phyloP scores from a whole-genome alignment of 2,329 filamentous ascomycete species.

The Paecilomyces dactylethromorphus region DNA sequence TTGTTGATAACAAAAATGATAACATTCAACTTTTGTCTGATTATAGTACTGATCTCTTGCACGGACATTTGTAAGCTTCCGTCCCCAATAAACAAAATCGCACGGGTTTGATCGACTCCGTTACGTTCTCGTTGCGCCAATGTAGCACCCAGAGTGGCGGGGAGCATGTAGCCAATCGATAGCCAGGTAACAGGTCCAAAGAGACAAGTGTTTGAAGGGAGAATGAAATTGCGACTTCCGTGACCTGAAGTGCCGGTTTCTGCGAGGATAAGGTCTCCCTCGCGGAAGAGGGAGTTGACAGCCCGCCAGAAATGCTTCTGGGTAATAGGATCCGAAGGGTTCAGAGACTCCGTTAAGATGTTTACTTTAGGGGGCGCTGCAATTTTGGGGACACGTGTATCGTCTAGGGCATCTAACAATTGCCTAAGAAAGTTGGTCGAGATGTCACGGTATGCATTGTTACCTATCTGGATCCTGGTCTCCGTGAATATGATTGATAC shows the following conservation, averaged over 20 bases:
- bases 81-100: constrained; percentile 77
- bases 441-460: not conserved
- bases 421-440: not conserved
- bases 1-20: constrained; percentile 80
- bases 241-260: not conserved
- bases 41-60: constrained; percentile 77
- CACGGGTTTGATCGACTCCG: not conserved
- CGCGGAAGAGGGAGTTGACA: not conserved
- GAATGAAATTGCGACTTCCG: not conserved
- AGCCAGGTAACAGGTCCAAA: not conserved
- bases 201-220: not conserved
- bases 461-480: not conserved
- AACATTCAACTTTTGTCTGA: constrained; percentile 64
- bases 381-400: not conserved
- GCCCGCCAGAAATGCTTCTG: not conserved
- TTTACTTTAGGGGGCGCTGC: not conserved
- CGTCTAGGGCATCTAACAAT: not conserved
- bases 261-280: not conserved
- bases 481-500: not conserved
- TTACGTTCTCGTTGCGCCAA: not conserved
- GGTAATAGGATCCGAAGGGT: not conserved
- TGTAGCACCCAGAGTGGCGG: not conserved
- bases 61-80: constrained; percentile 77
- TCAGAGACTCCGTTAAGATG: not conserved
- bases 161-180: not conserved